These are phyloP conservation scores for Solanum habrochaites DNA, from an alignment of 257 asterid genomes.

Conservation along the genomic window DNA sequence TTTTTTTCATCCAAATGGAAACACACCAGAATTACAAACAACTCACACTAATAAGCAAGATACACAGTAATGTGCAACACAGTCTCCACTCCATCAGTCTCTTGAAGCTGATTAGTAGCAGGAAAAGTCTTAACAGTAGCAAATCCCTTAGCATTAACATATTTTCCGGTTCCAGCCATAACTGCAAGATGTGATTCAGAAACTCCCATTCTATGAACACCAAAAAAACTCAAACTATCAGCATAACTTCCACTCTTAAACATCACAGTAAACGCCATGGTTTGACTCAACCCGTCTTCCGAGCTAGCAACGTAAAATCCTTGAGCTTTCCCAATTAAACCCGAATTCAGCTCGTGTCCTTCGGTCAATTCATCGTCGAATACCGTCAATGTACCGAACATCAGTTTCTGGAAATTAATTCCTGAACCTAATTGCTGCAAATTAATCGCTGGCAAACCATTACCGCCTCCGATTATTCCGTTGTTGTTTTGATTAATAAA, in stretches of 20 bases:
- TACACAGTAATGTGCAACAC: slow-evolving; percentile 45
- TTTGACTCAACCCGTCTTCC: slow-evolving; percentile 69
- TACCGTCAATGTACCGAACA: slow-evolving; percentile 86
- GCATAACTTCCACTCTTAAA: slow-evolving; percentile 54
- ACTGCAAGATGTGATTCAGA: slow-evolving; percentile 82
- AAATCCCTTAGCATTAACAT: slow-evolving; percentile 59
- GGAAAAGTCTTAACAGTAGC: slow-evolving; percentile 61
- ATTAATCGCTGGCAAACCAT: slow-evolving; percentile 67
- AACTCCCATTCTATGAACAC: slow-evolving; percentile 51
- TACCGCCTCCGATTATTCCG: slow-evolving; percentile 44
- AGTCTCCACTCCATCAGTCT: slow-evolving; percentile 79
- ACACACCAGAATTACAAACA: neutral
- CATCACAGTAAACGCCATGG: slow-evolving; percentile 79
- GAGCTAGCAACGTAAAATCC: slow-evolving; percentile 80
- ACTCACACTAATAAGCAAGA: slow-evolving; percentile 42
- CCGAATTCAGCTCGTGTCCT: slow-evolving; percentile 66
- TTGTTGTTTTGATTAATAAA: slow-evolving; percentile 4
- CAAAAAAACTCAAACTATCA: slow-evolving; percentile 66
- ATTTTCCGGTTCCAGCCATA: slow-evolving; percentile 89
- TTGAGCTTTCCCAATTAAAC: slow-evolving; percentile 77
- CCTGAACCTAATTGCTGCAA: slow-evolving; percentile 54
- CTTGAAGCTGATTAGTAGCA: slow-evolving; percentile 21
- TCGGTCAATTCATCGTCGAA: slow-evolving; percentile 74
- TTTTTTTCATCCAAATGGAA: neutral
- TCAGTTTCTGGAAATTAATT: slow-evolving; percentile 59